Conservation (phyloP, 2,329 filamentous ascomycete species). For the Hypoxylon sp. region DNA sequence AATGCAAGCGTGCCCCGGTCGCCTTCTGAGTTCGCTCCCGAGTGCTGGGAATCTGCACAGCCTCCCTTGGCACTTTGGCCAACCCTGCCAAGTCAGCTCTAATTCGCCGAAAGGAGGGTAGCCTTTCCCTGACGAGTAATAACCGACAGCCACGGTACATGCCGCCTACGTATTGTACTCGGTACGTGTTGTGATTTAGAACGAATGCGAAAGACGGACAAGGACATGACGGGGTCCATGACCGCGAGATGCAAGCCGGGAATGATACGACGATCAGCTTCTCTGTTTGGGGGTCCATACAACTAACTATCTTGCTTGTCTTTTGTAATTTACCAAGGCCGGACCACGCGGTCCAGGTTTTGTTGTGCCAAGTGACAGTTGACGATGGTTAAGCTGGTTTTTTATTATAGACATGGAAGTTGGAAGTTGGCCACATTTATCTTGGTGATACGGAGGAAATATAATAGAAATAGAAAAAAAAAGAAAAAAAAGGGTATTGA, state of each 20-base stretch:
- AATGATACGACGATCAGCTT: constrained; percentile 42
- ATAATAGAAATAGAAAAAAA: neutral
- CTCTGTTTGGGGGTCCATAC: constrained; percentile 26
- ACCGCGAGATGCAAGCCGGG: constrained; percentile 19
- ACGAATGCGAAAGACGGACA: constrained; percentile 2
- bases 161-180: constrained; percentile 33
- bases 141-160: constrained; percentile 31
- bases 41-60: constrained; percentile 45
- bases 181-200: constrained; percentile 10
- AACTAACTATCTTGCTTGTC: neutral
- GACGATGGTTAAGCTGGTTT: constrained; percentile 13
- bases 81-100: constrained; percentile 30
- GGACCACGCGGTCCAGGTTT: constrained; percentile 37
- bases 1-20: constrained; percentile 4
- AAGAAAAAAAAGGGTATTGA: neutral
- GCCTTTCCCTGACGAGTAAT: constrained; percentile 42
- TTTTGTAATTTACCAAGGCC: constrained; percentile 40
- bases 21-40: constrained; percentile 16
- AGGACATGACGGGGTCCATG: constrained; percentile 10
- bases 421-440: neutral
- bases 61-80: constrained; percentile 48
- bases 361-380: constrained; percentile 37
- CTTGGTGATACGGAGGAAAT: constrained; percentile 7
- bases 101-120: constrained; percentile 38
- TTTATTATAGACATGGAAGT: constrained; percentile 1